Base-by-base conservation (phyloP, 306 rosid genomes). In the Astragalus glycyphyllos region DNA sequence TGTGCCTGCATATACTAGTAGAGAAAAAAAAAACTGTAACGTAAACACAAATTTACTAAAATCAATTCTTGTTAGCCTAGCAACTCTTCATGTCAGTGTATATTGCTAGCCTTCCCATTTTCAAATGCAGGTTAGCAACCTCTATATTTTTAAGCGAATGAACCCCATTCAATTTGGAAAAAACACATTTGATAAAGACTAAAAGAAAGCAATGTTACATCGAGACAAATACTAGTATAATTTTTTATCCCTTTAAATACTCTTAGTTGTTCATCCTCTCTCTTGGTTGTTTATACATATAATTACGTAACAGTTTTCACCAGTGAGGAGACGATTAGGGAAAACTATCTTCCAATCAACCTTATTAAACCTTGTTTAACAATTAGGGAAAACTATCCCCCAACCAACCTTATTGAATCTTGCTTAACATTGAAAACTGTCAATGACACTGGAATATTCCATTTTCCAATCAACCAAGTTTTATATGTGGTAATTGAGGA, bases 341-440 rank as follows among this genome's bases (percentile, higher is more conserved):
- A n/a, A n/a, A n/a, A n/a, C n/a, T n/a, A n/a, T n/a, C n/a, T n/a
- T n/a, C n/a, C n/a, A n/a, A n/a, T n/a, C n/a, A n/a, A n/a, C n/a
- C n/a, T n/a, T n/a, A n/a, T n/a, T n/a, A n/a, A n/a, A n/a, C n/a
- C 54, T 20, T 23, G 29, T 2, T 23, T 23, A 61, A 58, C 31
- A 47, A 37, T 11, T 41, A 57, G 11, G 38, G 54, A 54, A 63
- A 32, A 63, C 57, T 11, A 57, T 15, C 23, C 60, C 68, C 11
- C 8, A 38, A 38, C 34, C 67, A 68, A 49, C 34, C 41, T 11
- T 26, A 68, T 20, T 4, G 42, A 65, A 49, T 13, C 5, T 48
- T 76, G 56, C 32, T 46, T 59, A 58, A 76, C 49, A 49, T 41
- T 11, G 49, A 29, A 49, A 76, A 48, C 16, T 23, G 35, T 37